Evolutionary conservation across 768 basidiomycete genomes (phyloP).

Genomic region (Pisolithus orientalis): DNA sequence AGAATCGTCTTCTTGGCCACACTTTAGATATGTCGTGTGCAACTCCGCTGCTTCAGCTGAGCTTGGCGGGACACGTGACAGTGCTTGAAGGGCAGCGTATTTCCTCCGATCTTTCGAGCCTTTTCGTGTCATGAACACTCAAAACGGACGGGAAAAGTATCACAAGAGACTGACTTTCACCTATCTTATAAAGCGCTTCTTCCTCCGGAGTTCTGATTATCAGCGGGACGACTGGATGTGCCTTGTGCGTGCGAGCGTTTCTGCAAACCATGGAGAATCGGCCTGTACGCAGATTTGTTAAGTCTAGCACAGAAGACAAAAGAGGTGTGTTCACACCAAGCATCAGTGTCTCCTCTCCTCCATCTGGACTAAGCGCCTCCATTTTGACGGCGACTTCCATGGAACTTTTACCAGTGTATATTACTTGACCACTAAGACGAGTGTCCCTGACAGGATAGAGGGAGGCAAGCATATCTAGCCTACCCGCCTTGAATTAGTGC

Average conservation of each 20-base stretch:
- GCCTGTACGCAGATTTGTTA: slow-evolving; percentile 36
- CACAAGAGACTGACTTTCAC: slow-evolving; percentile 46
- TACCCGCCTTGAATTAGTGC: slow-evolving; percentile 12
- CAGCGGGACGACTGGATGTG: slow-evolving; percentile 54
- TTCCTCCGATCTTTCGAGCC: slow-evolving; percentile 58
- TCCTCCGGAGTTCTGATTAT: slow-evolving; percentile 58
- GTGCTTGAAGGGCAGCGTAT: slow-evolving; percentile 47
- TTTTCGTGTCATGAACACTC: slow-evolving; percentile 13
- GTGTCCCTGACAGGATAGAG: slow-evolving; percentile 60
- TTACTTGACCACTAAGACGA: slow-evolving; percentile 73
- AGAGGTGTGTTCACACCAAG: slow-evolving; percentile 39
- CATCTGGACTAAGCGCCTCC: slow-evolving; percentile 50
- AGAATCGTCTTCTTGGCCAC: slow-evolving; percentile 38
- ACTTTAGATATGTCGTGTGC: slow-evolving; percentile 61
- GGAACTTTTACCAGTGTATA: slow-evolving; percentile 68
- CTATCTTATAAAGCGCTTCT: slow-evolving; percentile 52
- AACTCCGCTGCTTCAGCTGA: slow-evolving; percentile 62
- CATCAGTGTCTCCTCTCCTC: slow-evolving; percentile 42
- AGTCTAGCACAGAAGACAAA: background rate
- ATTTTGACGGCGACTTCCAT: slow-evolving; percentile 85
- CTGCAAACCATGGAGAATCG: slow-evolving; percentile 85
- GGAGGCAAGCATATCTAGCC: slow-evolving; percentile 61
- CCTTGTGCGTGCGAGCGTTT: too few relatives aligned
- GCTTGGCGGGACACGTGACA: slow-evolving; percentile 68
- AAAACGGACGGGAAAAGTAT: background rate